Percentiles rank a stretch among this genome's conserved stretches.
Conservation (phyloP, 495 filamentous ascomycete species). For the Hypoxylon trugodes region DNA sequence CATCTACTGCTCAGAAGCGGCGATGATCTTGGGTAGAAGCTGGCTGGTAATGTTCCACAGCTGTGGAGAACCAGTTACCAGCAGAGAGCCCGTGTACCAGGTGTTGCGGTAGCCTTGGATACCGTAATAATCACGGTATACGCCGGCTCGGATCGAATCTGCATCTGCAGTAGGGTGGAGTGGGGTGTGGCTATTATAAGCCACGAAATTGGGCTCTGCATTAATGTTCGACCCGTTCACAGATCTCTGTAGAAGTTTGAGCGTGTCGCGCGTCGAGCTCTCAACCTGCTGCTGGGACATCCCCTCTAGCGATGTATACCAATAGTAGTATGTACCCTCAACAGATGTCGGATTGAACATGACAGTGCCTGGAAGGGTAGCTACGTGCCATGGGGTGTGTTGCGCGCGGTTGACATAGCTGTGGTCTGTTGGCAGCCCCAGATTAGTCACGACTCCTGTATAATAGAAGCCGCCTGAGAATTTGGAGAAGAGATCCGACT, state of each 20-base stretch:
- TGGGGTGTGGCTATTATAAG: slow-evolving; percentile 47
- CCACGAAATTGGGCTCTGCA: slow-evolving; percentile 30
- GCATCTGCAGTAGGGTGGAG: slow-evolving; percentile 45
- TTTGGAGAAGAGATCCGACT: slow-evolving; percentile 48
- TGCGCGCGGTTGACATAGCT: slow-evolving; percentile 26
- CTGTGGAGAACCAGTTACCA: slow-evolving; percentile 43
- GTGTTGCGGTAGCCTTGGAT: slow-evolving; percentile 61
- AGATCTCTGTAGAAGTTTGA: slow-evolving; percentile 21
- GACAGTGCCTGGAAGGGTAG: slow-evolving; percentile 19
- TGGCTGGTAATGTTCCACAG: slow-evolving; percentile 51
- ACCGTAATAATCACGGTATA: slow-evolving; percentile 57
- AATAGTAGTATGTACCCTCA: slow-evolving; percentile 36
- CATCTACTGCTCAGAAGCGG: slow-evolving; percentile 27
- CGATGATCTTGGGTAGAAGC: slow-evolving; percentile 32
- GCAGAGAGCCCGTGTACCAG: slow-evolving; percentile 60
- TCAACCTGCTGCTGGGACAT: slow-evolving; percentile 25
- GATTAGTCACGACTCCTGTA: slow-evolving; percentile 24
- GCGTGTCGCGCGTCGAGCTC: slow-evolving; percentile 10
- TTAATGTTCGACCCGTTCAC: slow-evolving; percentile 4
- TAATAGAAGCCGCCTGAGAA: slow-evolving; percentile 28
- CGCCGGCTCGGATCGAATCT: slow-evolving; percentile 48
- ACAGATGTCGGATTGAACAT: slow-evolving; percentile 34
- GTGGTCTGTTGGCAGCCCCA: slow-evolving; percentile 15
- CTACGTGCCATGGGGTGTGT: slow-evolving; percentile 18
- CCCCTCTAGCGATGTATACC: slow-evolving; percentile 21